phyloP scores from a whole-genome alignment of 176 grass and related monocot genomes.

The Aegilops bicornis region DNA sequence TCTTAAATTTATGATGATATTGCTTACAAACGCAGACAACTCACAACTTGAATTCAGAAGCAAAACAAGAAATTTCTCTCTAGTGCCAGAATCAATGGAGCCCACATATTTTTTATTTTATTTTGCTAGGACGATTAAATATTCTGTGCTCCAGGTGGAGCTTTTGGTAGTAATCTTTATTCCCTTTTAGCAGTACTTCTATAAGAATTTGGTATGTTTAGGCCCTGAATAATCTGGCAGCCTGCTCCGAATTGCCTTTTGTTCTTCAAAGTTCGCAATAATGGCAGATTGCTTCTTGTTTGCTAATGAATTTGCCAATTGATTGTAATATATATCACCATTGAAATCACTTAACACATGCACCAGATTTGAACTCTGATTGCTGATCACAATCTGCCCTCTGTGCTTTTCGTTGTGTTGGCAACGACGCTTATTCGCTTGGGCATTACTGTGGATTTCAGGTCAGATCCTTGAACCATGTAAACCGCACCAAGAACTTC shows the following conservation, averaged over 20 bases:
- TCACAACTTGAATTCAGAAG: background rate
- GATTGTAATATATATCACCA: conserved; percentile 37
- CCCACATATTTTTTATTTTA: background rate
- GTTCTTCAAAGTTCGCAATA: conserved; percentile 69
- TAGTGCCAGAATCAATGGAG: background rate
- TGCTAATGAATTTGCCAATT: conserved; percentile 49
- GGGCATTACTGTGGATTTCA: conserved; percentile 31
- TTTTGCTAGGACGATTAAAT: background rate
- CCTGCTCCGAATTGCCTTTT: conserved; percentile 51
- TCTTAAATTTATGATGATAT: background rate
- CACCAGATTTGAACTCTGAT: conserved; percentile 31
- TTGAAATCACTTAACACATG: conserved; percentile 47
- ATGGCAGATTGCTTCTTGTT: conserved; percentile 47
- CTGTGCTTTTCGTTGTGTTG: conserved; percentile 24
- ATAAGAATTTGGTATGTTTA: conserved; percentile 16
- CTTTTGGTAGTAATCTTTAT: conserved; percentile 20
- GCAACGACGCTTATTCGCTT: conserved; percentile 35
- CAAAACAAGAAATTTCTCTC: background rate
- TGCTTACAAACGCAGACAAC: background rate
- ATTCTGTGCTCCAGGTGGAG: conserved; percentile 16
- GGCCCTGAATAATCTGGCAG: background rate
- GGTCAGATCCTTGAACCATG: conserved; percentile 41
- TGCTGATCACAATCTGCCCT: conserved; percentile 45
- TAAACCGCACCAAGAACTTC: conserved; percentile 73
- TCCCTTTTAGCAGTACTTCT: background rate